Conservation (phyloP, 805 yeast species). For the Ogataea methanolica region DNA sequence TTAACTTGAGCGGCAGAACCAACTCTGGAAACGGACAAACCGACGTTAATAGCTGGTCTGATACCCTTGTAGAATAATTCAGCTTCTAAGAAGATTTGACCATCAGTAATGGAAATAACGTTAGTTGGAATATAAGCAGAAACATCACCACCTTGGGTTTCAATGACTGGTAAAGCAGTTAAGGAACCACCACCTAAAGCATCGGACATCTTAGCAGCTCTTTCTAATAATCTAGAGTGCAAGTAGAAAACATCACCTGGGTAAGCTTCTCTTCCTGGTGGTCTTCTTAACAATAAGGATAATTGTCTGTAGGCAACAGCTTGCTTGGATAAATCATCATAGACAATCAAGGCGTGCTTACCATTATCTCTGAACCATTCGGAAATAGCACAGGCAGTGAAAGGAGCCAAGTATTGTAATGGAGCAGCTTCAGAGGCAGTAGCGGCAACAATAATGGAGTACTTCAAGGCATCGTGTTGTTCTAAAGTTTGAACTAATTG, state of each 20-base stretch:
- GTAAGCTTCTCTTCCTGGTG: slow-evolving; percentile 96
- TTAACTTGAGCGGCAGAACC: slow-evolving; percentile 99
- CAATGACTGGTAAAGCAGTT: slow-evolving; percentile 94
- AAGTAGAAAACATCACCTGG: slow-evolving; percentile 96
- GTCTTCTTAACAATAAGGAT: slow-evolving; percentile 95
- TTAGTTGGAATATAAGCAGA: slow-evolving; percentile 97
- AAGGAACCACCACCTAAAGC: slow-evolving; percentile 88
- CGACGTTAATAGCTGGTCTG: slow-evolving; percentile 99
- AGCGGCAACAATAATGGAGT: slow-evolving; percentile 97
- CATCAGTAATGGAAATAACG: slow-evolving; percentile 96
- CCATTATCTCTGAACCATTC: slow-evolving; percentile 99
- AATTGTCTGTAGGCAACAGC: slow-evolving; percentile 99
- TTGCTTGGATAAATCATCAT: slow-evolving; percentile 98
- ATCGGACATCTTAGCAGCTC: slow-evolving; percentile 96
- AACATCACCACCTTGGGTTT: slow-evolving; percentile 99
- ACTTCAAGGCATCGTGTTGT: slow-evolving; percentile 96
- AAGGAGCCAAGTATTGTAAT: slow-evolving; percentile 99
- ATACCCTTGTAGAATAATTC: slow-evolving; percentile 99
- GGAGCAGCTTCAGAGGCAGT: slow-evolving; percentile 99
- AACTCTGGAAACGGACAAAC: slow-evolving; percentile 99
- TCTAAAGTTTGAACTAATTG: slow-evolving; percentile 99
- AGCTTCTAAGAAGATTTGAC: slow-evolving; percentile 98
- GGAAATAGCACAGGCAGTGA: slow-evolving; percentile 99
- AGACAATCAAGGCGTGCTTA: slow-evolving; percentile 93
- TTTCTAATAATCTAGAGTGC: slow-evolving; percentile 91